Evolutionary conservation across 1,284 basidiomycete species (phyloP), one percentile per base, ranked within the genome.

Genomic region (Volvariella volvacea): DNA sequence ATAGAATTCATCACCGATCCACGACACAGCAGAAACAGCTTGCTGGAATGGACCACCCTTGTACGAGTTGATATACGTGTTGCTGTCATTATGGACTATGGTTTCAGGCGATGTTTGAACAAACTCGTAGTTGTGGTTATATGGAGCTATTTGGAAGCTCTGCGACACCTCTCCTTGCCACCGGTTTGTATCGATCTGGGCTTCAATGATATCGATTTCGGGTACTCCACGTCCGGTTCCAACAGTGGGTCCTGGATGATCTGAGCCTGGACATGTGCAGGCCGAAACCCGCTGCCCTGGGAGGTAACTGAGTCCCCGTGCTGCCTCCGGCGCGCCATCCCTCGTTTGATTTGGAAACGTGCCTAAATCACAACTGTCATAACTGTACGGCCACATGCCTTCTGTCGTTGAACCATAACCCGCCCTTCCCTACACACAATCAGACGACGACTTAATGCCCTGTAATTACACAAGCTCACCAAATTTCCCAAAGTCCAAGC

Each of bases 401-500:
- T 81, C 73, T 0, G 75, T 80, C 3, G 75, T 74, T 33, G 73
- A 74, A 43, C 77, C 77, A 55, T 68, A 80, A 4, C 88, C 91
- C 19, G 89, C 83, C 45, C 89, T 73, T n/a, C 86, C 90, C 74
- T 78, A 50, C 2, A 41, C 16, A 42, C 20, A n/a, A n/a, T n/a
- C n/a, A n/a, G 16, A 46, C 16, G 4, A 22, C 6, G 12, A 28
- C n/a, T 30, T 20, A 12, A 12, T 20, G 22, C 21, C 16, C 28
- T 38, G 33, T 43, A 19, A 15, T 32, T 31, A 10, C 20, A 36
- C 21, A 32, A 8, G 60, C 66, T 33, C 47, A 78, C 76, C 44
- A 92, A 66, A 59, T 92, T 92, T 15, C 88, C 89, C 75, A 92
- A 78, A 6, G 83, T 83, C 88, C 89, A 92, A 1, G 77, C 76